These are phyloP conservation scores for Tubosaeta sp. DNA, from an alignment of 768 basidiomycete genomes.

Conservation along the genomic window DNA sequence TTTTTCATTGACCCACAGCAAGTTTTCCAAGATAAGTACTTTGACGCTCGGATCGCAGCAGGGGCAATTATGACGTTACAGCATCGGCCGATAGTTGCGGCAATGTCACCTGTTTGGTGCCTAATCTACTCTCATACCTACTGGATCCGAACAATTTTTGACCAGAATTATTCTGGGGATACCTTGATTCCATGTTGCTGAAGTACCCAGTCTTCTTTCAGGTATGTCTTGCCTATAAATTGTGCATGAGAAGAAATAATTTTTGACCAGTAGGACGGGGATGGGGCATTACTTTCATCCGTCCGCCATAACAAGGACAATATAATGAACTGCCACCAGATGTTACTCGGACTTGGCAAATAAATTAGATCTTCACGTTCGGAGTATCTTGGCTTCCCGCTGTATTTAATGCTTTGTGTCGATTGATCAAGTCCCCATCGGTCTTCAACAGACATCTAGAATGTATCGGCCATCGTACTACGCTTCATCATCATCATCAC, in stretches of 20 bases:
- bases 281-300: not conserved
- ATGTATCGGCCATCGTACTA: not conserved
- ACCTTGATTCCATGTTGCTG: not conserved
- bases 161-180: not conserved
- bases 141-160: not conserved
- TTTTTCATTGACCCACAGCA: not conserved
- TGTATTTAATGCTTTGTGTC: constrained; percentile 11
- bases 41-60: not conserved
- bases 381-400: not conserved
- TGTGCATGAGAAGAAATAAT: not conserved
- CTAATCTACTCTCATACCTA: not conserved
- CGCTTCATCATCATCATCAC: not conserved
- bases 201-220: not conserved
- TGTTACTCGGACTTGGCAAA: not conserved
- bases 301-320: not conserved
- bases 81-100: not conserved
- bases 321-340: not conserved
- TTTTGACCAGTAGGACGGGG: not conserved
- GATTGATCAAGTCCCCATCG: not conserved
- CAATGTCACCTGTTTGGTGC: not conserved
- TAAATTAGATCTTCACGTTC: not conserved
- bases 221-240: not conserved
- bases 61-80: not conserved
- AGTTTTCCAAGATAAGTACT: not conserved
- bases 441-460: not conserved